Percentiles rank a stretch among this genome's conserved stretches.
phyloP scores from a whole-genome alignment of 2,329 filamentous ascomycete genomes.

The Pseudogymnoascus sp. region DNA sequence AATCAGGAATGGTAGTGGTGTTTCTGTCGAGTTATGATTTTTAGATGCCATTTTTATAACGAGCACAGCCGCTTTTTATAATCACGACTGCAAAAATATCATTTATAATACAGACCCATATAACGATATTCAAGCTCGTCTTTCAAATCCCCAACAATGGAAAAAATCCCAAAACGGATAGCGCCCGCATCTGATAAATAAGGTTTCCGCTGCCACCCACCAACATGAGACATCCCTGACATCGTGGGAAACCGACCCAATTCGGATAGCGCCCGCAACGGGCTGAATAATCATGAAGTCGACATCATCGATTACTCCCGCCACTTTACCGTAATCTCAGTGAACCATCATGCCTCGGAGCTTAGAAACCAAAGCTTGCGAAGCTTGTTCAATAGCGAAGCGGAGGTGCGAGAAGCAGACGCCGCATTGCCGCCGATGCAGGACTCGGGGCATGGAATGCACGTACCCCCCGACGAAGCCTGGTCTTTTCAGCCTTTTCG shows the following conservation, averaged over 20 bases:
- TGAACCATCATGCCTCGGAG: conserved; percentile 1
- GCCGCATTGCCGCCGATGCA: conserved; percentile 14
- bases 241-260: neutral
- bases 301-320: neutral
- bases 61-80: neutral
- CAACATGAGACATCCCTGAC: neutral
- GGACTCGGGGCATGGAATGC: conserved; percentile 12
- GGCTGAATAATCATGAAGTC: neutral
- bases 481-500: neutral
- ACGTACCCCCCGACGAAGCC: conserved; percentile 14
- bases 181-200: neutral
- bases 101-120: neutral
- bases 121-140: neutral
- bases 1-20: neutral
- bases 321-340: neutral
- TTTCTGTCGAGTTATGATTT: neutral
- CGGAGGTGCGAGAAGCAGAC: conserved; percentile 16
- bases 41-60: neutral
- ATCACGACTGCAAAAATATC: neutral
- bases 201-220: neutral
- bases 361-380: conserved; percentile 14
- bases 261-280: conserved; percentile 1
- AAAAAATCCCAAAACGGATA: neutral
- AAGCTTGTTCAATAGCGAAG: conserved; percentile 14
- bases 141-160: neutral